Conservation (phyloP, 2,329 filamentous ascomycete genomes). For the Chaetothyriales sp. region DNA sequence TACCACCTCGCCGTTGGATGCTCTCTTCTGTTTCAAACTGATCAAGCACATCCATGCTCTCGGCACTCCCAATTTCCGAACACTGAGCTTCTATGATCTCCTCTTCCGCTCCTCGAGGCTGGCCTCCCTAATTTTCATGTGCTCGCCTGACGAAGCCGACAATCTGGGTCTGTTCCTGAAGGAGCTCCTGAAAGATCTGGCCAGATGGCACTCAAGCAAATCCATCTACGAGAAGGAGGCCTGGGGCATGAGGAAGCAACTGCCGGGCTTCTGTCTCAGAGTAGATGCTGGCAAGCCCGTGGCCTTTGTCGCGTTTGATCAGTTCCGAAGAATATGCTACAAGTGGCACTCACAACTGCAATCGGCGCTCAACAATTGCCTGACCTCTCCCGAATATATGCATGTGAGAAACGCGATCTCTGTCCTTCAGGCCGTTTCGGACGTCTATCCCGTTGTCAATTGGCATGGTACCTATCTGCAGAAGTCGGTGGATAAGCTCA, state of each 20-base stretch:
- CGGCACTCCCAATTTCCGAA: conserved; percentile 71
- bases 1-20: conserved; percentile 68
- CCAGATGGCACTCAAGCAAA: conserved; percentile 69
- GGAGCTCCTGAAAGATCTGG: conserved; percentile 63
- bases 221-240: conserved; percentile 68
- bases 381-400: conserved; percentile 82
- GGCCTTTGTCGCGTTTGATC: conserved; percentile 63
- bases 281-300: conserved; percentile 58
- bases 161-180: conserved; percentile 85
- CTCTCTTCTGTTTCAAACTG: conserved; percentile 76
- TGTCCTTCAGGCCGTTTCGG: conserved; percentile 63
- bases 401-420: conserved; percentile 93
- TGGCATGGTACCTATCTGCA: conserved; percentile 54
- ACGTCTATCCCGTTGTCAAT: conserved; percentile 75
- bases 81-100: conserved; percentile 67
- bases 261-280: conserved; percentile 64
- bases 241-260: conserved; percentile 47
- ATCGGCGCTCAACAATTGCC: conserved; percentile 62
- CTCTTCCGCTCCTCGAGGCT: conserved; percentile 73
- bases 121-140: conserved; percentile 70
- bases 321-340: conserved; percentile 71
- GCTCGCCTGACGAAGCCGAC: conserved; percentile 78
- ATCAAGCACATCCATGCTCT: conserved; percentile 75
- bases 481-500: conserved; percentile 28
- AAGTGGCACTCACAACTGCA: conserved; percentile 81